phyloP scores from a whole-genome alignment of 192 early-diverging fungal genomes.

The Funneliformis mosseae region DNA sequence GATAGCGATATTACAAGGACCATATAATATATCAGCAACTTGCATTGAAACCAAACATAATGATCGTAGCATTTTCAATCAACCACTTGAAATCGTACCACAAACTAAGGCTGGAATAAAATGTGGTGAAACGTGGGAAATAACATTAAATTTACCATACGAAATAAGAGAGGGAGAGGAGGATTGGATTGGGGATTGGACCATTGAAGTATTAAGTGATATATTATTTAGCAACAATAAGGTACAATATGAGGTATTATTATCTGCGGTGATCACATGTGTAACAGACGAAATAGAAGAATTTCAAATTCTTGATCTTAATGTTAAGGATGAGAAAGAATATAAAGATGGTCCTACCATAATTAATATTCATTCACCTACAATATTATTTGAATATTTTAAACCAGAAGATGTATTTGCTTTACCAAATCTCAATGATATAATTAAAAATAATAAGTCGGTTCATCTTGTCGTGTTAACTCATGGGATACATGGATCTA shows the following conservation, averaged over 20 bases:
- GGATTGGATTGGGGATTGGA: slow-evolving; percentile 17
- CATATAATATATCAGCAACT: slow-evolving; percentile 21
- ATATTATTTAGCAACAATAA: not conserved
- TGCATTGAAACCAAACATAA: not conserved
- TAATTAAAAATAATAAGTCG: not conserved
- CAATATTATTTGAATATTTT: not conserved
- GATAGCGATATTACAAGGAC: not conserved
- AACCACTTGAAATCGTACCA: not conserved
- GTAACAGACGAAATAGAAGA: not conserved
- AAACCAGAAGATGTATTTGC: slow-evolving; percentile 16
- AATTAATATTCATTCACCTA: not conserved
- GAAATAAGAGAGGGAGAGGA: not conserved
- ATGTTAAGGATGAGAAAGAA: not conserved
- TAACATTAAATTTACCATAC: not conserved
- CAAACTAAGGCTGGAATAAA: not conserved
- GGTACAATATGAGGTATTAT: slow-evolving; percentile 9
- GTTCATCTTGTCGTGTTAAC: slow-evolving; percentile 47
- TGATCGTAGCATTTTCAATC: not conserved
- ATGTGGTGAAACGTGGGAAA: slow-evolving; percentile 16
- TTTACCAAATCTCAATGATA: slow-evolving; percentile 12
- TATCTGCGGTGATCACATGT: not conserved
- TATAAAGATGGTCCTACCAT: not conserved
- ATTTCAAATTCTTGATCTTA: not conserved
- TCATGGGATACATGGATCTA: slow-evolving; percentile 47
- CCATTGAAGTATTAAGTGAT: slow-evolving; percentile 17